Evolutionary conservation across 495 filamentous ascomycete genomes (phyloP), one percentile per base, ranked within the genome.

Genomic region (Hypomontagnella monticulosa): DNA sequence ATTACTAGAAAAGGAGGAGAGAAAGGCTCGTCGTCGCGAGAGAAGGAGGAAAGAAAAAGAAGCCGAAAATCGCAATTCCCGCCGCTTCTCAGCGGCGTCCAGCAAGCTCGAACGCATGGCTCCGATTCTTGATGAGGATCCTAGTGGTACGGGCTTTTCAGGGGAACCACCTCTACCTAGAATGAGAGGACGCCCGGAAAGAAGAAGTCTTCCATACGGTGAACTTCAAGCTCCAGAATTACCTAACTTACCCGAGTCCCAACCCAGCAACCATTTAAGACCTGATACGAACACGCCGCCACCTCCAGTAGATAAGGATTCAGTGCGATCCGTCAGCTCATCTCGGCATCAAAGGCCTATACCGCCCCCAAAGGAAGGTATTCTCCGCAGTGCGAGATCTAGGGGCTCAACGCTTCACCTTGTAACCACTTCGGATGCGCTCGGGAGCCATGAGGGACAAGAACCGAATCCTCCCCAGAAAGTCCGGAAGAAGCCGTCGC

Each of bases 1-100:
- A 19, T 76, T 98, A 57, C 90, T 98, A 50, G 95, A 98, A 72
- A 98, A 98, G 74, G 95, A 99, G 71, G 90, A 96, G 74, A 86
- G 93, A 3, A 99, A 98, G 74, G 90, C 93, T 61, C 83, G 80
- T 57, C 87, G 93, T 61, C 83, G 91, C 64, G 93, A 98, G 65
- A 85, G 88, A 43, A 97, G 92, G 71, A 87, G 96, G 33, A 92
- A 84, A 70, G 93, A 97, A 72, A 86, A 85, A 53, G 93, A 97
- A 63, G 83, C 82, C 12, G 94, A 96, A 69, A 88, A 88, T 41
- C 89, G 93, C 75, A 91, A 84, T 66, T 82, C 93, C 10, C 85
- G 92, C 56, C 88, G 95, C 30, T 81, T 96, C 32, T 96, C 93
- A 61, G 91, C 89, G 61, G 91, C 93, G 0, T 96, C 93, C 50